Conservation (phyloP, 2,329 filamentous ascomycete species). For the Penicillium sp. region DNA sequence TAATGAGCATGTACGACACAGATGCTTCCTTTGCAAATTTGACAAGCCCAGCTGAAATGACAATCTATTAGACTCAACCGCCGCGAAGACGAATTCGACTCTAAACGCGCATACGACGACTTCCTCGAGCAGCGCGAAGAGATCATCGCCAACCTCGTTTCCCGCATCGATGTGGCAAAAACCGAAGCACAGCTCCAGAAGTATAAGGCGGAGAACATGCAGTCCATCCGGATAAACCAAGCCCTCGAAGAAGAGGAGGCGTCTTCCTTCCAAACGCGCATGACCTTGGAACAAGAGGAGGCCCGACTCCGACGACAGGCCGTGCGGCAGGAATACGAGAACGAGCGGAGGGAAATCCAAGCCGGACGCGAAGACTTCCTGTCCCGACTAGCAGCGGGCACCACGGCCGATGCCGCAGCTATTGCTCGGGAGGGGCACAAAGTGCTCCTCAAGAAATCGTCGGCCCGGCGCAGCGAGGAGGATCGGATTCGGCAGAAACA, state of each 20-base stretch:
- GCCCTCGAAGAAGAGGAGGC: slow-evolving; percentile 49
- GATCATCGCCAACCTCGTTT: slow-evolving; percentile 82
- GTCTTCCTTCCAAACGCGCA: slow-evolving; percentile 45
- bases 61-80: slow-evolving; percentile 70
- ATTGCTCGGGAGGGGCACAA: slow-evolving; percentile 54
- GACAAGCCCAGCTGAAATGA: background rate
- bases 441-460: slow-evolving; percentile 70
- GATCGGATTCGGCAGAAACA: slow-evolving; percentile 48
- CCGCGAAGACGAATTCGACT: slow-evolving; percentile 85
- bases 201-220: slow-evolving; percentile 71
- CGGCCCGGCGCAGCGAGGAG: slow-evolving; percentile 56
- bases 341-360: slow-evolving; percentile 63
- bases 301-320: slow-evolving; percentile 61
- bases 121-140: slow-evolving; percentile 92
- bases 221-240: slow-evolving; percentile 54
- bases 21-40: background rate
- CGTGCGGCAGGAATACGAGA: slow-evolving; percentile 65
- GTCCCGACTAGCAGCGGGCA: slow-evolving; percentile 63
- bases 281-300: slow-evolving; percentile 63
- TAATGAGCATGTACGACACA: slow-evolving; percentile 57
- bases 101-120: slow-evolving; percentile 79
- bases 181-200: slow-evolving; percentile 59
- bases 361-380: slow-evolving; percentile 68
- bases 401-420: slow-evolving; percentile 57
- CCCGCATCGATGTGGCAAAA: slow-evolving; percentile 64